Conservation (phyloP, 1,284 basidiomycete genomes). For the Tilletia horrida region DNA sequence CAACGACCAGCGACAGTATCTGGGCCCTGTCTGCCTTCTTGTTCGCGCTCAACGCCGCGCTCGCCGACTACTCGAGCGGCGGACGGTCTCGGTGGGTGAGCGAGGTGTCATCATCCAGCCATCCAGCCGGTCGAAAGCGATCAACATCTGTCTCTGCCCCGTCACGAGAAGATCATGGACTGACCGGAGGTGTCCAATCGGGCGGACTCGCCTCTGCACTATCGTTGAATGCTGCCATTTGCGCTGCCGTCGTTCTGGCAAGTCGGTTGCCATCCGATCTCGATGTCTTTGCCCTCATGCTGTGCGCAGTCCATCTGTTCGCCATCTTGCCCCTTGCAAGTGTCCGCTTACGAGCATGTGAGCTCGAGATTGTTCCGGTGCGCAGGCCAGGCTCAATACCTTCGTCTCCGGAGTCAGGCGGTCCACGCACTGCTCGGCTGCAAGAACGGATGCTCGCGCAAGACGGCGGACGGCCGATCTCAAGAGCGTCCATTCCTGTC, state of each 20-base stretch:
- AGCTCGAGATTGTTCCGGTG: constrained; percentile 11
- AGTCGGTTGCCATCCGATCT: constrained; percentile 78
- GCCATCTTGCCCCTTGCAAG: constrained; percentile 28
- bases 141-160: background rate
- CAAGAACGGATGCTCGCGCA: background rate
- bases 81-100: background rate
- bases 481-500: background rate
- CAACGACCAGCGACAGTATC: constrained; percentile 92
- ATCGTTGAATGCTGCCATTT: constrained; percentile 91
- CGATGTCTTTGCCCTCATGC: constrained; percentile 82
- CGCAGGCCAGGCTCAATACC: background rate
- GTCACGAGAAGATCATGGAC: constrained; percentile 50
- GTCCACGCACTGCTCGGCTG: background rate
- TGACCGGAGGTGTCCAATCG: background rate
- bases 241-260: constrained; percentile 86
- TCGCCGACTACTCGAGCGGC: constrained; percentile 64
- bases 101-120: background rate
- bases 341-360: constrained; percentile 16
- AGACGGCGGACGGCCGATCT: background rate
- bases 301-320: constrained; percentile 65
- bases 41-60: constrained; percentile 64
- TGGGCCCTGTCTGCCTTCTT: constrained; percentile 79
- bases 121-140: background rate
- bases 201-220: constrained; percentile 64
- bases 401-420: background rate